Conservation (phyloP, 139 green algal genomes). For the Chlamydomonas asymmetrica region DNA sequence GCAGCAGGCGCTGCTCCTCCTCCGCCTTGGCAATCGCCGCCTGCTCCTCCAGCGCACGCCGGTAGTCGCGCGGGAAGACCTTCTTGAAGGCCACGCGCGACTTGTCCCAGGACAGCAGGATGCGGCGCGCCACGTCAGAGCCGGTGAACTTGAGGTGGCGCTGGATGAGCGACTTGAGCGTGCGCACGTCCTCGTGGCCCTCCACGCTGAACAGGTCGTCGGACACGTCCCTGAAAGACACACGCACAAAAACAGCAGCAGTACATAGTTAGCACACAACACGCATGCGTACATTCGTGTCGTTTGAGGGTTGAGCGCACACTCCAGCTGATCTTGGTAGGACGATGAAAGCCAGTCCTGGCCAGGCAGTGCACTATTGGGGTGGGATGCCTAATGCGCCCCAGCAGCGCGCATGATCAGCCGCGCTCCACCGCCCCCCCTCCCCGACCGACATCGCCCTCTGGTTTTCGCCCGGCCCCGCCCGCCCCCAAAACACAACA, state of each 20-base stretch:
- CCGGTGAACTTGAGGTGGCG: conserved; percentile 83
- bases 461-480: no score
- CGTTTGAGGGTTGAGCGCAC: no score
- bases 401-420: no score
- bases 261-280: background rate
- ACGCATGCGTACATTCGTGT: background rate
- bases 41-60: conserved; percentile 62
- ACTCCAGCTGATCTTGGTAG: no score
- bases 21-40: conserved; percentile 58
- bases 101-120: conserved; percentile 78
- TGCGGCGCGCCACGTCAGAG: conserved; percentile 52
- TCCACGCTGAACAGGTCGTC: conserved; percentile 78
- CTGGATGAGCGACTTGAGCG: conserved; percentile 78
- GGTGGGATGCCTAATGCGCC: no score
- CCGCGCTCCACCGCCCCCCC: no score
- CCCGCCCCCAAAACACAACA: background rate
- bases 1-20: conserved; percentile 59
- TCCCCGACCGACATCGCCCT: no score
- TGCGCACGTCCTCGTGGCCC: conserved; percentile 28
- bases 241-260: no score
- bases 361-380: no score
- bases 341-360: no score
- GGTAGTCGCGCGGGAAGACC: conserved; percentile 78
- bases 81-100: conserved; percentile 71
- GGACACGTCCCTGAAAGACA: conserved; percentile 47